These are phyloP conservation scores for Artemisia argyi DNA, from an alignment of 129 eudicot species.

Conservation along the genomic window DNA sequence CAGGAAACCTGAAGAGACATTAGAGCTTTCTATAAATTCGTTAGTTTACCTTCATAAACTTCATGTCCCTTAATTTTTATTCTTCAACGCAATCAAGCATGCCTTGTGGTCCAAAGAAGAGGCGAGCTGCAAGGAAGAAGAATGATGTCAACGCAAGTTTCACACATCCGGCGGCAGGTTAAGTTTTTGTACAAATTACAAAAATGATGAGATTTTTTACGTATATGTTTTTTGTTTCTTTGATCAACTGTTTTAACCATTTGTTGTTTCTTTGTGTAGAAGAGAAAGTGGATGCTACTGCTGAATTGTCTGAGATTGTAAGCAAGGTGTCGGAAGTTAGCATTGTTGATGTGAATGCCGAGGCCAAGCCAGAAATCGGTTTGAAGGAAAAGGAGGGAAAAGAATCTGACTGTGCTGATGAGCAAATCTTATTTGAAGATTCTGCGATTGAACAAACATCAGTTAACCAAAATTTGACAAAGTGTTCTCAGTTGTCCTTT, in stretches of 20 bases:
- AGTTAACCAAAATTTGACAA: no score
- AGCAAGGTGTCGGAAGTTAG: neutral
- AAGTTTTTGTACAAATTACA: neutral
- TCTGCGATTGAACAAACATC: no score
- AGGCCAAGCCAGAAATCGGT: neutral
- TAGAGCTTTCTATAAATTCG: neutral
- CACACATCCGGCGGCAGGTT: neutral
- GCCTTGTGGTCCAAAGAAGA: slow-evolving; percentile 41
- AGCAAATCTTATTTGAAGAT: no score
- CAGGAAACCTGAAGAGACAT: slow-evolving; percentile 7
- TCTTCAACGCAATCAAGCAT: slow-evolving; percentile 10
- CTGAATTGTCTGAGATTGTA: neutral
- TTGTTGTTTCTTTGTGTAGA: slow-evolving; percentile 3
- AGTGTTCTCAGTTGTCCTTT: no score
- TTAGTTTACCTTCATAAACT: neutral
- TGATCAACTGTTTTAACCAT: neutral
- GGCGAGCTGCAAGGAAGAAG: slow-evolving; percentile 34
- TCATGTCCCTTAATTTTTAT: neutral
- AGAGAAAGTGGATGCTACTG: neutral
- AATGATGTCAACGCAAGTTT: neutral
- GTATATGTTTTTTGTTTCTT: neutral
- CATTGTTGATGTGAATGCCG: neutral
- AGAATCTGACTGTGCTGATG: neutral
- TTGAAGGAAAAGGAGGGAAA: neutral
- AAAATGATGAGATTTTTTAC: neutral